phyloP scores from a whole-genome alignment of 2,329 filamentous ascomycete species.

The Colletotrichum sp. region DNA sequence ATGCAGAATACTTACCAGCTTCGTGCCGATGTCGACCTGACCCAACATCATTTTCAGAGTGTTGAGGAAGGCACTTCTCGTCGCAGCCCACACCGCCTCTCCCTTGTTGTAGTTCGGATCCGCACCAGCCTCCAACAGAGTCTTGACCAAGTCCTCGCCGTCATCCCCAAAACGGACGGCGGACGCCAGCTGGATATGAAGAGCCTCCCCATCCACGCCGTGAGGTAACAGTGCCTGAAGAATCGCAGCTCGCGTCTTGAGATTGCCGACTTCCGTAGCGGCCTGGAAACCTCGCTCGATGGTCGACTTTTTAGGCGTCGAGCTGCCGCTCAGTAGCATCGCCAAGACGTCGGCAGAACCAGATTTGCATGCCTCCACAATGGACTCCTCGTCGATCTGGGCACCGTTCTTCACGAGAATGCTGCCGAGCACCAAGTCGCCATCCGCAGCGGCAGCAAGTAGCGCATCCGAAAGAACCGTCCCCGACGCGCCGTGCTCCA shows the following conservation, averaged over 20 bases:
- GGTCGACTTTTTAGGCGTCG: conserved; percentile 42
- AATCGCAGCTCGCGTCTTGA: conserved; percentile 52
- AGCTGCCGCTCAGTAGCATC: conserved; percentile 51
- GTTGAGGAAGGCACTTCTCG: conserved; percentile 53
- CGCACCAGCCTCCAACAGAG: conserved; percentile 51
- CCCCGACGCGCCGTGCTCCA: conserved; percentile 50
- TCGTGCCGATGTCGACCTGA: conserved; percentile 42
- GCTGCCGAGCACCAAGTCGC: conserved; percentile 55
- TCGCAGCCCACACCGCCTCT: conserved; percentile 60
- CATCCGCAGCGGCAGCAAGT: conserved; percentile 55
- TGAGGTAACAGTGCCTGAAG: conserved; percentile 56
- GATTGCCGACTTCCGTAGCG: conserved; percentile 55
- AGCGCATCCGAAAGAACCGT: conserved; percentile 54
- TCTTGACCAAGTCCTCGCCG: conserved; percentile 51
- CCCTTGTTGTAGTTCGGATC: conserved; percentile 60
- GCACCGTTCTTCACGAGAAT: conserved; percentile 58
- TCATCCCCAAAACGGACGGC: conserved; percentile 56
- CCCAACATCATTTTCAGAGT: conserved; percentile 58
- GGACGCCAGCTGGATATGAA: conserved; percentile 58
- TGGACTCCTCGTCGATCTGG: conserved; percentile 55
- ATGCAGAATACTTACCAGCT: conserved; percentile 38
- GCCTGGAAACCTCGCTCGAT: conserved; percentile 59
- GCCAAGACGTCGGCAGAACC: conserved; percentile 54
- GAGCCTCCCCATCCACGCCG: conserved; percentile 54
- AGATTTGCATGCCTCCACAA: conserved; percentile 58